Evolutionary conservation across 768 basidiomycete species (phyloP).

Genomic region (Russula compacta): DNA sequence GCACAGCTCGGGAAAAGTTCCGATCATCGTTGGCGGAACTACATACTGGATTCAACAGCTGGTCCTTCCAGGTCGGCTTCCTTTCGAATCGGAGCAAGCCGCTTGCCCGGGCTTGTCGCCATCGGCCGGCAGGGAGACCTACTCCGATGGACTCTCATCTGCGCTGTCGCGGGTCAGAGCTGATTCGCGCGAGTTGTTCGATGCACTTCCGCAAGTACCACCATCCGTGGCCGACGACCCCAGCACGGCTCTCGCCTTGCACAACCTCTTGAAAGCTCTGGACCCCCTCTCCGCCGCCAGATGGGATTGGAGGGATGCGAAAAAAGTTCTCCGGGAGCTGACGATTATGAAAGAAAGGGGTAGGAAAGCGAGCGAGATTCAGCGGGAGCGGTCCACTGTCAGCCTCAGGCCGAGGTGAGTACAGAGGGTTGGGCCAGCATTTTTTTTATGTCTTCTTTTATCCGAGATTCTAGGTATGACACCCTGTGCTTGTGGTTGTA

Average conservation of each 20-base stretch:
- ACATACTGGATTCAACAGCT: constrained; percentile 97
- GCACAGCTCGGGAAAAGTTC: constrained; percentile 52
- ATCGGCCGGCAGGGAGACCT: constrained; percentile 2
- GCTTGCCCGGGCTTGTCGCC: neutral
- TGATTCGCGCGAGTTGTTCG: constrained; percentile 41
- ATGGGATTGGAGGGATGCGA: constrained; percentile 95
- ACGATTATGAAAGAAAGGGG: constrained; percentile 67
- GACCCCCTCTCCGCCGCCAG: constrained; percentile 67
- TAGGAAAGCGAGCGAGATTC: constrained; percentile 55
- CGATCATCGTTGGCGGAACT: constrained; percentile 92
- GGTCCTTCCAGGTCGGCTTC: constrained; percentile 74
- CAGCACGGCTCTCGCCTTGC: constrained; percentile 50
- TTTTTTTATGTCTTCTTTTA: neutral
- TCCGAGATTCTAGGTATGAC: constrained; percentile 48
- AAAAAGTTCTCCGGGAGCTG: constrained; percentile 79
- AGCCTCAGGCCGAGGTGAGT: constrained; percentile 42
- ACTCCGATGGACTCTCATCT: constrained; percentile 28
- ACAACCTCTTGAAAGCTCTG: constrained; percentile 54
- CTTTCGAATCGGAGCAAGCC: constrained; percentile 21
- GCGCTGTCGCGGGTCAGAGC: constrained; percentile 38
- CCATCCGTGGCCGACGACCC: constrained; percentile 49
- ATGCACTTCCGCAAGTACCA: constrained; percentile 48
- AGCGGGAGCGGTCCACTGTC: constrained; percentile 48
- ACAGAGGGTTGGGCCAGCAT: neutral
- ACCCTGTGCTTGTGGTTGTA: constrained; percentile 90